Conservation (phyloP, 768 basidiomycete genomes). For the Psilocybe tampanensis region DNA sequence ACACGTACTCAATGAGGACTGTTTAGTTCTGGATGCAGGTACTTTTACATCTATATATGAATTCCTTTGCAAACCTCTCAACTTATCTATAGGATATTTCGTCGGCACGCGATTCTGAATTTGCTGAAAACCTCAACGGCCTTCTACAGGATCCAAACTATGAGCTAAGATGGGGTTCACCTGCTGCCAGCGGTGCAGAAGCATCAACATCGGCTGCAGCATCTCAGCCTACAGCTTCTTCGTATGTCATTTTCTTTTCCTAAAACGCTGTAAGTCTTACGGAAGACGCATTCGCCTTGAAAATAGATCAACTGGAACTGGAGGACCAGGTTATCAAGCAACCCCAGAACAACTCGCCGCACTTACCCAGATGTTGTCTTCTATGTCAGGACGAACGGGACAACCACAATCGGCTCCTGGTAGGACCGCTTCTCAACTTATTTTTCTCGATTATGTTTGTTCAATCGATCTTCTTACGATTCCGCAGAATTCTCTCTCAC, state of each 20-base stretch:
- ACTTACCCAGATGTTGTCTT: slow-evolving; percentile 54
- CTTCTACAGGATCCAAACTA: slow-evolving; percentile 69
- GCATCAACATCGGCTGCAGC: slow-evolving; percentile 43
- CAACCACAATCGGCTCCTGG: slow-evolving; percentile 36
- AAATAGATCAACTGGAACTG: slow-evolving; percentile 19
- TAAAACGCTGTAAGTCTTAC: neutral
- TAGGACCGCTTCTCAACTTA: slow-evolving; percentile 11
- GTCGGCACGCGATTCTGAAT: slow-evolving; percentile 68
- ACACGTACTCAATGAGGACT: slow-evolving; percentile 10
- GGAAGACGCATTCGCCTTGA: neutral
- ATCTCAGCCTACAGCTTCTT: slow-evolving; percentile 31
- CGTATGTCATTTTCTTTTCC: slow-evolving; percentile 28
- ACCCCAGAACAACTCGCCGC: slow-evolving; percentile 72
- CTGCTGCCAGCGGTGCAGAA: slow-evolving; percentile 33
- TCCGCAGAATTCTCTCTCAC: slow-evolving; percentile 62
- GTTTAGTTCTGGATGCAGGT: slow-evolving; percentile 89
- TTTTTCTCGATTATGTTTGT: neutral
- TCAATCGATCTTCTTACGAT: neutral
- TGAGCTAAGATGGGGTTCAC: slow-evolving; percentile 56
- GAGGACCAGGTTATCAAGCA: slow-evolving; percentile 34
- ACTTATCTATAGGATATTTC: slow-evolving; percentile 58
- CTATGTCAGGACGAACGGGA: slow-evolving; percentile 43
- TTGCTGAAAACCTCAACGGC: slow-evolving; percentile 70
- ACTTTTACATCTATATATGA: slow-evolving; percentile 5
- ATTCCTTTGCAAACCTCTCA: neutral